Conservation (phyloP, 176 grass and related monocot species). For the Oryza nivara region DNA sequence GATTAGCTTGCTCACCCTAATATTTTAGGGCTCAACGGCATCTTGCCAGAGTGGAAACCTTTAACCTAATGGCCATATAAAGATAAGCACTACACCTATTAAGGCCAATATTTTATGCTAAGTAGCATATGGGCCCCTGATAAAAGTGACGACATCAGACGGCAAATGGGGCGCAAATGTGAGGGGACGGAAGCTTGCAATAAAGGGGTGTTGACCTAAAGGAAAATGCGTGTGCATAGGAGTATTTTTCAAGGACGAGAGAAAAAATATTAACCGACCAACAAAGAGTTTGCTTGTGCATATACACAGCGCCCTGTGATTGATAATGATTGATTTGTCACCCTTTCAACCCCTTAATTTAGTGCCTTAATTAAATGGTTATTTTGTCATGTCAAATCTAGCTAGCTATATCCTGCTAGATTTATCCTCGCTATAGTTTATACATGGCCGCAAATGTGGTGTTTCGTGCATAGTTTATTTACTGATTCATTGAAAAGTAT, state of each 20-base stretch:
- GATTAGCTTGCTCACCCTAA: conserved; percentile 29
- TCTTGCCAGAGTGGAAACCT: conserved; percentile 55
- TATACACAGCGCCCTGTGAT: conserved; percentile 34
- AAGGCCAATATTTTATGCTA: conserved; percentile 44
- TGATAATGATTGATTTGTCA: conserved; percentile 64
- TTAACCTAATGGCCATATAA: conserved; percentile 49
- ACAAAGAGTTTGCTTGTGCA: conserved; percentile 48
- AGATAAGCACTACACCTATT: conserved; percentile 65
- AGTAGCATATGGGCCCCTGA: conserved; percentile 46
- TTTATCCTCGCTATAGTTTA: conserved; percentile 31
- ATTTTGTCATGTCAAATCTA: conserved; percentile 61
- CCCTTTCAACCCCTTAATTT: conserved; percentile 45
- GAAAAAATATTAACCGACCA: conserved; percentile 60
- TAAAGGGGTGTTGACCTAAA: conserved; percentile 48
- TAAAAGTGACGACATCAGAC: conserved; percentile 50
- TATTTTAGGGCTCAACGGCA: conserved; percentile 55
- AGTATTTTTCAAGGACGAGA: conserved; percentile 20
- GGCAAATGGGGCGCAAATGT: conserved; percentile 37
- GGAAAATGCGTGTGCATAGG: conserved; percentile 20
- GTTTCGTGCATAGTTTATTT: conserved; percentile 21
- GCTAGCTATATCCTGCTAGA: conserved; percentile 48
- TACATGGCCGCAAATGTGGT: not conserved
- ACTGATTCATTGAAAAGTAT: conserved; percentile 22
- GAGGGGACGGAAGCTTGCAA: conserved; percentile 45
- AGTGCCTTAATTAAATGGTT: conserved; percentile 40